phyloP scores from a whole-genome alignment of 768 basidiomycete genomes.

The Cystofilobasidium capitatum region DNA sequence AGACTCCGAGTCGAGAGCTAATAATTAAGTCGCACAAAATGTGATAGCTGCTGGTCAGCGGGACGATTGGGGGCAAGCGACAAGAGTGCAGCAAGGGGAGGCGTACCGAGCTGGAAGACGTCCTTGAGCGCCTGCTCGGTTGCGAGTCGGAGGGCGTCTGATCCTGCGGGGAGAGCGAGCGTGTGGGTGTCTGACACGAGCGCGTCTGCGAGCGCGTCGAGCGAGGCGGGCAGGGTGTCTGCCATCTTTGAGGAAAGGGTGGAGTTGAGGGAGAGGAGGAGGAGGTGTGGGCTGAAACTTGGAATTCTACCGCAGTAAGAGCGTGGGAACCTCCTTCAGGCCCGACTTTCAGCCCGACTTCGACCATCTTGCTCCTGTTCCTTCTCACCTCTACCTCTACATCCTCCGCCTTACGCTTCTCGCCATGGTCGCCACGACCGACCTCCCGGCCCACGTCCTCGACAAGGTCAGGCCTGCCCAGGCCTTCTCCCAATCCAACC shows the following conservation, averaged over 20 bases:
- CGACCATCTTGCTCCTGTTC: no score
- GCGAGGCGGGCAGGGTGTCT: neutral
- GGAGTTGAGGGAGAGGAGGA: neutral
- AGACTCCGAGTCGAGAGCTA: constrained; percentile 63
- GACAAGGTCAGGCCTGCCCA: constrained; percentile 95
- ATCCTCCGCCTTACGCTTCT: no score
- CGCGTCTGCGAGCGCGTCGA: constrained; percentile 25
- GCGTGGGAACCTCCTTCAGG: no score
- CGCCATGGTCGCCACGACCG: constrained; percentile 85
- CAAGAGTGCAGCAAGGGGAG: neutral
- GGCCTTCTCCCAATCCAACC: constrained; percentile 85
- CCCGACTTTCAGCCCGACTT: no score
- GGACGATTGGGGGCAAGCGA: neutral
- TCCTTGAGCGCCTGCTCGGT: constrained; percentile 38
- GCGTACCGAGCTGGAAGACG: constrained; percentile 40
- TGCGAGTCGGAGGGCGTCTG: constrained; percentile 30
- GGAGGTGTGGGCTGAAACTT: no score
- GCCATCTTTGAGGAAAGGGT: neutral
- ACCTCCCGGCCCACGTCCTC: constrained; percentile 98
- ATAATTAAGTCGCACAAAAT: no score
- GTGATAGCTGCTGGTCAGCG: no score
- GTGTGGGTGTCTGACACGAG: constrained; percentile 32
- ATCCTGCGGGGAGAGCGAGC: constrained; percentile 31
- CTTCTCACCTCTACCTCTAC: no score
- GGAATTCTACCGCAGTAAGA: no score